phyloP scores from a whole-genome alignment of 345 rosid species.

The Populus deltoides region DNA sequence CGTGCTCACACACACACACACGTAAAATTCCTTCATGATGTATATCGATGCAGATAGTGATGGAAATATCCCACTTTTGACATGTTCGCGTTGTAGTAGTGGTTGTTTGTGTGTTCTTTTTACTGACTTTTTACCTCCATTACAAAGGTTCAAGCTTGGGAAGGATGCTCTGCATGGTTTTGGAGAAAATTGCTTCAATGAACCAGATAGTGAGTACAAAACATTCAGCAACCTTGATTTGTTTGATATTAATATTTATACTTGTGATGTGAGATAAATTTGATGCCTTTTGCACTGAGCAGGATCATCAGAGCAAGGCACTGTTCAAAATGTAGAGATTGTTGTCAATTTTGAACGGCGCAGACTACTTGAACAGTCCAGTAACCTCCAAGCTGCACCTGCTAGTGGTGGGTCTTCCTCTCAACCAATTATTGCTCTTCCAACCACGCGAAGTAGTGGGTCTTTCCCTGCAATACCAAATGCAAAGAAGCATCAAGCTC shows the following conservation, averaged over 20 bases:
- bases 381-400: constrained; percentile 59
- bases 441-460: constrained; percentile 73
- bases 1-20: not conserved
- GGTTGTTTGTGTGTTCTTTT: constrained; percentile 8
- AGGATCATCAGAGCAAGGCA: constrained; percentile 30
- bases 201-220: constrained; percentile 38
- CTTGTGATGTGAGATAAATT: constrained; percentile 4
- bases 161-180: constrained; percentile 13
- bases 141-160: constrained; percentile 41
- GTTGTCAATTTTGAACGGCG: constrained; percentile 47
- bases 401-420: constrained; percentile 32
- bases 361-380: constrained; percentile 57
- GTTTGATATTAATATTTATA: not conserved
- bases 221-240: not conserved
- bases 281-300: constrained; percentile 5
- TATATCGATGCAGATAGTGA: not conserved
- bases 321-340: constrained; percentile 31
- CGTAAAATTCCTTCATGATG: not conserved
- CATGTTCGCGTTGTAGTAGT: not conserved
- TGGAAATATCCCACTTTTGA: not conserved
- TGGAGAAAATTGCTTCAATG: constrained; percentile 11
- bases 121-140: constrained; percentile 22
- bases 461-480: constrained; percentile 69
- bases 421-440: constrained; percentile 40
- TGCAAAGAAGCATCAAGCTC: constrained; percentile 35